These are phyloP conservation scores for Ustilago trichophora DNA, from an alignment of 1,284 basidiomycete species.

Conservation along the genomic window DNA sequence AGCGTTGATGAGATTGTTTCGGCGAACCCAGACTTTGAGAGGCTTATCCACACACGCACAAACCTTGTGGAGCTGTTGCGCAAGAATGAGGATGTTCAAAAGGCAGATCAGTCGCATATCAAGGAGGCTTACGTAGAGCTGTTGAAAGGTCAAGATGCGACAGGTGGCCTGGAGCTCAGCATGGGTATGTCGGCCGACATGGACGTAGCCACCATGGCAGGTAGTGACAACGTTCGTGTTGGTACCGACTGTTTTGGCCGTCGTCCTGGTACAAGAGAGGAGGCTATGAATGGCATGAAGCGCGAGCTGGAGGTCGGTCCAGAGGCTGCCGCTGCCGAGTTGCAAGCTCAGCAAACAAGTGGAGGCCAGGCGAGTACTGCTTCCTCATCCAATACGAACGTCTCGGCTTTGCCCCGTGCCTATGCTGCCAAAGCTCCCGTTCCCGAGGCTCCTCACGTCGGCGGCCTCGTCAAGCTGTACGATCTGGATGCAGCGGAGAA, in stretches of 20 bases:
- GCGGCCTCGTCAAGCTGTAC: constrained; percentile 51
- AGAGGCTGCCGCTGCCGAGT: constrained; percentile 32
- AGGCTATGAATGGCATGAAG: constrained; percentile 57
- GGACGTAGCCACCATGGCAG: constrained; percentile 82
- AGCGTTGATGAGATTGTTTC: constrained; percentile 70
- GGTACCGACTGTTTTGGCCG: constrained; percentile 90
- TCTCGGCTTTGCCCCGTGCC: constrained; percentile 21
- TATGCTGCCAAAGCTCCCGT: constrained; percentile 33
- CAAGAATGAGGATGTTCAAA: constrained; percentile 9
- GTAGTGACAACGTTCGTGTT: constrained; percentile 87
- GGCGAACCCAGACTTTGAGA: constrained; percentile 84
- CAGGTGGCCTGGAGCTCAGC: constrained; percentile 78
- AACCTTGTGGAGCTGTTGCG: constrained; percentile 70
- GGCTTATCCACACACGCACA: constrained; percentile 75
- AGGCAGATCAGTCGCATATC: constrained; percentile 18
- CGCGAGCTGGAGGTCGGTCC: constrained; percentile 48
- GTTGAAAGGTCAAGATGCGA: constrained; percentile 56
- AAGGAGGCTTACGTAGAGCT: constrained; percentile 36
- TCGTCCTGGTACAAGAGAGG: constrained; percentile 56
- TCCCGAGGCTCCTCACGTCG: constrained; percentile 31
- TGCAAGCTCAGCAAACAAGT: constrained; percentile 4
- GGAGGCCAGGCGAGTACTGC: not conserved
- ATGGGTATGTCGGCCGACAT: constrained; percentile 99
- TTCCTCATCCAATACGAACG: constrained; percentile 1
- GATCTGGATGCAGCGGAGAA: constrained; percentile 55